Evolutionary conservation across 2,329 filamentous ascomycete species (phyloP), one percentile per base, ranked within the genome.

Genomic region (Cercospora janseana): DNA sequence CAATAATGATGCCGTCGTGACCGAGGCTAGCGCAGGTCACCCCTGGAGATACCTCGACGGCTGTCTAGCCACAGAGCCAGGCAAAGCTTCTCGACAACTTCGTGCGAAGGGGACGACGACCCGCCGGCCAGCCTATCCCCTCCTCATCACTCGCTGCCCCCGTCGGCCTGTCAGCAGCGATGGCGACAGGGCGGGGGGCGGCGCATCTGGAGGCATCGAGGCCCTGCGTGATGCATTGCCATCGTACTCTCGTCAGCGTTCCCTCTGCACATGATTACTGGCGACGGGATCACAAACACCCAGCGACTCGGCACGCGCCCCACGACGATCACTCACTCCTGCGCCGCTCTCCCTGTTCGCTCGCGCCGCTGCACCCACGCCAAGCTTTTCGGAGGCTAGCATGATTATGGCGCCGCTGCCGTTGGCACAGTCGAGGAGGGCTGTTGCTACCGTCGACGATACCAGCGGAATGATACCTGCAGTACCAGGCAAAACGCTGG

Each of bases 271-370:
- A n/a, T n/a, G 20, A 23, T 10, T 6, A 24, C 10, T 26, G 35
- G 21, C 35, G 16, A 10, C 26, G 41, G 41, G 41, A 29, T 44
- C 41, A 44, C 41, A 44, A 44, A 44, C 27, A 29, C n/a, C 27
- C 18, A 13, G 28, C 27, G 41, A 38, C 35, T 44, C 27, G 38
- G 38, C 38, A 42, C 13, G 24, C 38, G 38, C 37, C 37, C 26
- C 40, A 43, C 24, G 41, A 29, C 41, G 27, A 44, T 44, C 41
- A 5, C 29, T 44, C 26, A 20, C 29, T 16, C 28, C 41, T 40
- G 35, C 18, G n/a, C n/a, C n/a, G n/a, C n/a, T n/a, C 35, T 40
- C 41, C 41, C 41, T 29, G 13, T 29, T 27, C 23, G 32, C 41
- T 44, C 29, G 41, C 41, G 41, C 20, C 16, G 21, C 41, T 26